Evolutionary conservation across 768 basidiomycete species (phyloP).

Genomic region (Trametopsis cervina): DNA sequence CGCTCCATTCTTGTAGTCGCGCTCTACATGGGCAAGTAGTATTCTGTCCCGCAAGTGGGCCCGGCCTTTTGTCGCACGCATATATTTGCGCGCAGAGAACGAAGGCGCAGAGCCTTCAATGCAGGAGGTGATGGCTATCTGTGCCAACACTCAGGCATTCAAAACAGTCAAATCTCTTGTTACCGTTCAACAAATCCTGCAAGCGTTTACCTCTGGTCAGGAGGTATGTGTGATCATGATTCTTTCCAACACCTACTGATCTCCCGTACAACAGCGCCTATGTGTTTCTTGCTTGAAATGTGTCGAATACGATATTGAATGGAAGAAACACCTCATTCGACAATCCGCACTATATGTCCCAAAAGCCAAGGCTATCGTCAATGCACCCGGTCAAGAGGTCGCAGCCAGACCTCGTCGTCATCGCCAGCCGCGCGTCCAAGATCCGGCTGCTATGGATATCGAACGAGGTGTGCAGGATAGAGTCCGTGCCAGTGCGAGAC

Average conservation of each 20-base stretch:
- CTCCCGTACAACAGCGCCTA: slow-evolving; percentile 1
- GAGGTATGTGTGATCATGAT: slow-evolving; percentile 4
- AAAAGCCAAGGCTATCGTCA: too few relatives aligned
- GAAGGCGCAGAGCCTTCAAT: slow-evolving; percentile 5
- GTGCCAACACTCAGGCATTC: neutral
- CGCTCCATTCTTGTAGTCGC: too few relatives aligned
- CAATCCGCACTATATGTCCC: neutral
- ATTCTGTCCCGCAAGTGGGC: too few relatives aligned
- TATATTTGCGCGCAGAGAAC: slow-evolving; percentile 3
- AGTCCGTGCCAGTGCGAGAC: neutral
- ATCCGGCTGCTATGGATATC: neutral
- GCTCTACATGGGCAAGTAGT: too few relatives aligned
- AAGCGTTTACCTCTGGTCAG: slow-evolving; percentile 1
- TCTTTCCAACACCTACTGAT: neutral
- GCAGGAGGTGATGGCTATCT: neutral
- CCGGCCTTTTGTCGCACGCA: neutral
- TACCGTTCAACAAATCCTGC: slow-evolving; percentile 4
- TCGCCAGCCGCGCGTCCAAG: neutral
- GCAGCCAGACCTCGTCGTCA: neutral
- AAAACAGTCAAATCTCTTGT: neutral
- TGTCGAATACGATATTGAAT: slow-evolving; percentile 5
- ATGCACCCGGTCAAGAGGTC: neutral
- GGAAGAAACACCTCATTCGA: neutral
- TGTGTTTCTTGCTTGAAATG: slow-evolving; percentile 11
- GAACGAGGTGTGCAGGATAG: neutral